Evolutionary conservation across 1,139 yeast genomes (phyloP).

Genomic region (Candida albicans): DNA sequence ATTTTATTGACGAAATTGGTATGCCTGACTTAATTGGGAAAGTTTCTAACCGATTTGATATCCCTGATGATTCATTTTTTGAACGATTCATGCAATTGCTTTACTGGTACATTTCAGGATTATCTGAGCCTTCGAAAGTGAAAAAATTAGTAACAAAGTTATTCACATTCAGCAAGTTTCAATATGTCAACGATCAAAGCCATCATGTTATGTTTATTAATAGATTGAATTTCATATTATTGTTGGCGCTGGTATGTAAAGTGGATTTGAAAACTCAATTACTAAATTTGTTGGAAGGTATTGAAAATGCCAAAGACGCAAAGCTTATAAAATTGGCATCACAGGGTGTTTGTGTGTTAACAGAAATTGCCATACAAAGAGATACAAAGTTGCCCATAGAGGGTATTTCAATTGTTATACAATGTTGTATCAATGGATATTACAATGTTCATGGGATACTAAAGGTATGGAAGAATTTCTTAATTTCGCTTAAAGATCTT

Average conservation of each 20-base stretch:
- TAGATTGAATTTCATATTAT: constrained; percentile 36
- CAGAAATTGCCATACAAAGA: constrained; percentile 21
- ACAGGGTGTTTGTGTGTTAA: constrained; percentile 20
- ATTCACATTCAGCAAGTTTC: constrained; percentile 38
- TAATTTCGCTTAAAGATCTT: constrained; percentile 1
- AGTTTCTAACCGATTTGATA: constrained; percentile 30
- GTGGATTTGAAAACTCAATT: constrained; percentile 35
- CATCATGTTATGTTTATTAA: constrained; percentile 37
- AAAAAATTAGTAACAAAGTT: constrained; percentile 40
- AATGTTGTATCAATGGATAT: constrained; percentile 14
- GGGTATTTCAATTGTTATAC: constrained; percentile 19
- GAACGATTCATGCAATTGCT: constrained; percentile 40
- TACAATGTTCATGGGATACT: constrained; percentile 18
- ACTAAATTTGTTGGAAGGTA: constrained; percentile 25
- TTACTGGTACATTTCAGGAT: constrained; percentile 33
- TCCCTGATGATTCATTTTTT: constrained; percentile 37
- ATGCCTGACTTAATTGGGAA: constrained; percentile 27
- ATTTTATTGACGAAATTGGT: constrained; percentile 36
- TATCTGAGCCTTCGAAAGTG: constrained; percentile 25
- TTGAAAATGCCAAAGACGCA: constrained; percentile 25
- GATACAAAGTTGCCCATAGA: constrained; percentile 22
- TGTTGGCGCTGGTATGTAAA: constrained; percentile 36
- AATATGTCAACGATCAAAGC: constrained; percentile 25
- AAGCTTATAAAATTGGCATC: constrained; percentile 27
- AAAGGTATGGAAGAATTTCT: constrained; percentile 18